Evolutionary conservation across 331 rosid species (phyloP).

Genomic region (Cydonia oblonga): DNA sequence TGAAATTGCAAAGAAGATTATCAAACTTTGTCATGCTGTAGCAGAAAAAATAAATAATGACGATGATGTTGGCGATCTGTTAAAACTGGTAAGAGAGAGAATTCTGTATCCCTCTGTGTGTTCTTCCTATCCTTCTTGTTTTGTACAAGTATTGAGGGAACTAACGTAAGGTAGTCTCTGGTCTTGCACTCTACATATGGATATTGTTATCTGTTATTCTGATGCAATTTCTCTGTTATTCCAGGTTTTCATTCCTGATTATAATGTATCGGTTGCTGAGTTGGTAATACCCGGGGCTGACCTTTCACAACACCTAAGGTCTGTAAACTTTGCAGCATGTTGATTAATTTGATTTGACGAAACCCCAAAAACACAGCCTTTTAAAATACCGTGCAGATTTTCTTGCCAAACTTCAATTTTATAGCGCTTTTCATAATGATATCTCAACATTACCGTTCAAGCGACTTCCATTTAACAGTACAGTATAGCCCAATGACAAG

Average conservation of each 20-base stretch:
- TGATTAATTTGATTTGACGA: too few species aligned
- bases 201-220: neutral
- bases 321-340: conserved; percentile 1
- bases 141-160: conserved; percentile 5
- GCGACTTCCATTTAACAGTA: neutral
- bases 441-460: neutral
- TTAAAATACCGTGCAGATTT: too few species aligned
- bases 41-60: conserved; percentile 59
- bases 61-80: conserved; percentile 54
- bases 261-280: conserved; percentile 75
- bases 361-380: too few species aligned
- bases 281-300: conserved; percentile 75
- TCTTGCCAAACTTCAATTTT: too few species aligned
- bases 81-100: conserved; percentile 37
- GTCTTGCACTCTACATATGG: neutral
- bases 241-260: conserved; percentile 76
- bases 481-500: neutral
- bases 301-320: conserved; percentile 71
- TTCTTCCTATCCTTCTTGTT: conserved; percentile 1
- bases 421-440: too few species aligned
- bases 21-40: conserved; percentile 62
- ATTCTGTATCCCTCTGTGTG: neutral
- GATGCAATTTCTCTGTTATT: conserved; percentile 17
- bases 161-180: neutral
- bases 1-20: conserved; percentile 59